Evolutionary conservation across 2,329 filamentous ascomycete species (phyloP), one percentile per base, ranked within the genome.

Genomic region (Aspergillus niger): DNA sequence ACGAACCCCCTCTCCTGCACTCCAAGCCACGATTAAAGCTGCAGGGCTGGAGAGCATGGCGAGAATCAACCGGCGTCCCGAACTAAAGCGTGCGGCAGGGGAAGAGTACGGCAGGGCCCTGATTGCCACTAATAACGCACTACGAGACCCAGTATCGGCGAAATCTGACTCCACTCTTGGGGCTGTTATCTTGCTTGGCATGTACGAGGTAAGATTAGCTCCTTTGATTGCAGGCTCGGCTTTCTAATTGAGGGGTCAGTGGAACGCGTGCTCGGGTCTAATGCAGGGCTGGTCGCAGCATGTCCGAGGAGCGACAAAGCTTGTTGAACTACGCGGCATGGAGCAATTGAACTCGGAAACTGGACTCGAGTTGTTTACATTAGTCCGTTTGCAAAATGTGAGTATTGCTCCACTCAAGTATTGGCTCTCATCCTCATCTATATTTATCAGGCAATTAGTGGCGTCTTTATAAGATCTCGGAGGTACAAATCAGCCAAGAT

Each of bases 91-190:
- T 15, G 49, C 3, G 55, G 58, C 43, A 41, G 61, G n/a, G 17
- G 58, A 44, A 38, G 52, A 24, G 5, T 60, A 63, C 26, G 41
- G 53, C 13, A 56, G 47, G 15, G 61, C 58, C 41, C 20, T 63
- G 58, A 11, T 41, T 10, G 58, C 59, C 39, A 56, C 55, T 8
- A 63, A 63, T 53, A 51, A 30, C 8, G 50, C 30, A 26, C 24
- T 63, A 22, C 50, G 51, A 41, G 44, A 63, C 32, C 44, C 50
- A 28, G 11, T 26, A 13, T 43, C 36, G 30, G 56, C 58, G 5
- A 61, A 38, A 8, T 63, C 61, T 1, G 41, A 63, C 38, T 43
- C 61, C 48, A 63, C 55, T 6, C 32, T 63, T 3, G 44, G 49
- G 6, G 55, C 58, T 8, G 61, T 63, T 51, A n/a, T 51, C 4